Conservation (phyloP, 148 eudicot genomes). For the Hydrangea macrophylla region DNA sequence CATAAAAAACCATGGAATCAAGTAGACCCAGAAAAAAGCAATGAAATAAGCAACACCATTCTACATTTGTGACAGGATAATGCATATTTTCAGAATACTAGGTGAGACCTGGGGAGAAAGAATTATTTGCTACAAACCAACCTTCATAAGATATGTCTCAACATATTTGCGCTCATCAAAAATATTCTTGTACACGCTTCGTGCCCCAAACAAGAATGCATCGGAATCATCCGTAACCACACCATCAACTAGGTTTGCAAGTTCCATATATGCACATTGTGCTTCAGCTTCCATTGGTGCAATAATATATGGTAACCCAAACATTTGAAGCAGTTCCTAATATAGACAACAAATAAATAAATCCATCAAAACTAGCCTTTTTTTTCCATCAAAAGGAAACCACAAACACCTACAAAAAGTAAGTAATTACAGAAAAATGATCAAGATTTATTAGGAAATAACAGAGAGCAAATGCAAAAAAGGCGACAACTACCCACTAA, state of each 20-base stretch:
- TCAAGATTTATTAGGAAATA: background rate
- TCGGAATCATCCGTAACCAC: conserved; percentile 99
- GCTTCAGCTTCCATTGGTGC: conserved; percentile 99
- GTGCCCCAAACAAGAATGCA: conserved; percentile 92
- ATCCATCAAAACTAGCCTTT: background rate
- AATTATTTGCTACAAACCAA: conserved; percentile 20
- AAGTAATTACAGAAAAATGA: background rate
- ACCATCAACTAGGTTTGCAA: conserved; percentile 91
- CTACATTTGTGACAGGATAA: background rate
- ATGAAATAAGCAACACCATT: background rate
- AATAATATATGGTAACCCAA: conserved; percentile 94
- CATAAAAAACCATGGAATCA: background rate
- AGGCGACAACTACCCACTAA: background rate
- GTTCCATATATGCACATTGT: conserved; percentile 97
- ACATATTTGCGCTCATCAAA: conserved; percentile 99
- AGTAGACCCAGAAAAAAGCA: background rate
- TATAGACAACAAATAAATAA: conserved; percentile 18
- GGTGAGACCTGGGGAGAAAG: background rate
- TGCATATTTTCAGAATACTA: background rate
- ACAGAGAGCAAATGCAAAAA: background rate
- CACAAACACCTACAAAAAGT: background rate
- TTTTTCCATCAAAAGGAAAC: background rate
- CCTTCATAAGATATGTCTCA: conserved; percentile 93
- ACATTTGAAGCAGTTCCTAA: conserved; percentile 98
- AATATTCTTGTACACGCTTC: conserved; percentile 89